Evolutionary conservation across 1,284 basidiomycete species (phyloP).

Genomic region (Naganishia albida): DNA sequence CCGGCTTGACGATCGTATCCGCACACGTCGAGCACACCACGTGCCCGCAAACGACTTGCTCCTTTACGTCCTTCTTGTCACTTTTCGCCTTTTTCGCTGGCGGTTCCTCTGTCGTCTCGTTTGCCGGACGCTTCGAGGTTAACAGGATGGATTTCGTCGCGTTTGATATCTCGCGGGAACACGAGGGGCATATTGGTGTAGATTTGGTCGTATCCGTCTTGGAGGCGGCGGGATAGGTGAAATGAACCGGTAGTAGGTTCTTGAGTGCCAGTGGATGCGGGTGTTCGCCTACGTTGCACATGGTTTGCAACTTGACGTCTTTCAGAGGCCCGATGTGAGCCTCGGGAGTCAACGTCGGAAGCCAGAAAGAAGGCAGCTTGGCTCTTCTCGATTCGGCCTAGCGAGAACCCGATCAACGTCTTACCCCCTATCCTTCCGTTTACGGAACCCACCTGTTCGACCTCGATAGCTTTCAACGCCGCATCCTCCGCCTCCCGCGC

Average conservation of each 20-base stretch:
- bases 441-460: conserved; percentile 61
- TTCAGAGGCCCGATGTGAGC: conserved; percentile 65
- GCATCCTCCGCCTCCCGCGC: conserved; percentile 79
- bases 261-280: conserved; percentile 79
- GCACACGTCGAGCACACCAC: conserved; percentile 83
- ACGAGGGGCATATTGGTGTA: conserved; percentile 78
- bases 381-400: conserved; percentile 71
- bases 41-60: conserved; percentile 65
- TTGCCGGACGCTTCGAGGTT: conserved; percentile 38
- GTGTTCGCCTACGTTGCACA: conserved; percentile 75
- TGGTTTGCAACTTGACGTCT: conserved; percentile 79
- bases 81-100: conserved; percentile 38
- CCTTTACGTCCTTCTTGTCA: conserved; percentile 45
- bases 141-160: conserved; percentile 68
- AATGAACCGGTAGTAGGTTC: conserved; percentile 71
- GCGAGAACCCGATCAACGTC: not conserved
- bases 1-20: conserved; percentile 72
- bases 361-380: conserved; percentile 93
- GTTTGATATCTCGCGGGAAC: conserved; percentile 81
- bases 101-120: conserved; percentile 9
- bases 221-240: conserved; percentile 61
- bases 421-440: not conserved
- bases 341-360: conserved; percentile 81
- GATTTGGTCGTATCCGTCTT: conserved; percentile 51
- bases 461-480: conserved; percentile 75